Percentiles rank a stretch among this genome's conserved stretches.
Conservation (phyloP, 1,284 basidiomycete genomes). For the Irpex sp. region DNA sequence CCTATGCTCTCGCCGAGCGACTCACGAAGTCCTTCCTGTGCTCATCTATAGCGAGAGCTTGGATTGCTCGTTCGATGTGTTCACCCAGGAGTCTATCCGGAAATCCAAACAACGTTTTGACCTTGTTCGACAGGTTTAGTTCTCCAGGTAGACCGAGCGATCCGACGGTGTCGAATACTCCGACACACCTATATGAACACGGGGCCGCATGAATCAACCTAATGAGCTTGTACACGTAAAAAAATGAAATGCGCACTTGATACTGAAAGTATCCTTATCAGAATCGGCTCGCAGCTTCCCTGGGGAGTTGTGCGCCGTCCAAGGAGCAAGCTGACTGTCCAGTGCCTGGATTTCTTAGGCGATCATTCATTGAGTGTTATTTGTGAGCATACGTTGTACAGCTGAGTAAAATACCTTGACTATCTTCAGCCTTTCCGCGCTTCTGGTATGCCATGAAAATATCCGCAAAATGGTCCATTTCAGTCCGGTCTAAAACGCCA, state of each 20-base stretch:
- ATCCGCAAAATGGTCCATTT: constrained; percentile 66
- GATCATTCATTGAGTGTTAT: neutral
- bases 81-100: constrained; percentile 52
- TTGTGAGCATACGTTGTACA: constrained; percentile 8
- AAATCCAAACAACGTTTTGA: constrained; percentile 58
- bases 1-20: neutral
- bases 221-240: neutral
- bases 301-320: constrained; percentile 44
- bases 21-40: constrained; percentile 62
- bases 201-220: constrained; percentile 5
- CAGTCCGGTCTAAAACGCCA: constrained; percentile 58
- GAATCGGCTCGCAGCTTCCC: constrained; percentile 50
- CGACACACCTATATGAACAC: constrained; percentile 48
- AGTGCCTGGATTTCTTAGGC: constrained; percentile 41
- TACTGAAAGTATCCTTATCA: constrained; percentile 45
- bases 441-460: constrained; percentile 62
- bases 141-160: constrained; percentile 66
- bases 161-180: constrained; percentile 74
- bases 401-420: constrained; percentile 34
- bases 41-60: constrained; percentile 67
- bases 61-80: constrained; percentile 63
- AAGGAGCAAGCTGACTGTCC: constrained; percentile 44
- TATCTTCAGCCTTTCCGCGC: constrained; percentile 48
- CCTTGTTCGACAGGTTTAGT: constrained; percentile 38
- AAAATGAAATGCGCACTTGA: constrained; percentile 45